Evolutionary conservation across 169 alveolate species (phyloP).

Genomic region (Babesia ovis): DNA sequence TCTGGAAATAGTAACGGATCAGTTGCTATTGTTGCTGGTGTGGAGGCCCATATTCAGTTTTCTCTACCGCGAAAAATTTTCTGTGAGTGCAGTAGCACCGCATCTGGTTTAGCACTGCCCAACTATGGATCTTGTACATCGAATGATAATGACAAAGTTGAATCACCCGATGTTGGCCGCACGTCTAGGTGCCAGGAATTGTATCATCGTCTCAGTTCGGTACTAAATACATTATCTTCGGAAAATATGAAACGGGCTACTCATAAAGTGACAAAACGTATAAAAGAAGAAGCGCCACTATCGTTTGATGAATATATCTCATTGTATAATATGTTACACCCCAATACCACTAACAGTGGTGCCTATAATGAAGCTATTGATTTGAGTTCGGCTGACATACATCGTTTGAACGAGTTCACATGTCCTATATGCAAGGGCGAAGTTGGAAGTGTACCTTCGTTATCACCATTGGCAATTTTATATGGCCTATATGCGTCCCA

Average conservation of each 20-base stretch:
- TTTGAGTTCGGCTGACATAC: background rate
- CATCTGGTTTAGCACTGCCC: background rate
- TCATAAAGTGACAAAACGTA: background rate
- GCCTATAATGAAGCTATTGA: background rate
- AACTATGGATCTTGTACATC: background rate
- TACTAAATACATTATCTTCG: background rate
- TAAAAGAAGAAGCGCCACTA: no score
- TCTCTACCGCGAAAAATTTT: slow-evolving; percentile 71
- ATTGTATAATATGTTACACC: background rate
- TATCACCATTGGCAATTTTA: slow-evolving; percentile 69
- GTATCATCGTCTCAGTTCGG: background rate
- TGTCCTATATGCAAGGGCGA: slow-evolving; percentile 78
- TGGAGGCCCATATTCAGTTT: slow-evolving; percentile 76
- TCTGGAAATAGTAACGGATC: no score
- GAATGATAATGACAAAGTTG: background rate
- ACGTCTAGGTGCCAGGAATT: slow-evolving; percentile 3
- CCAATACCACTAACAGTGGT: background rate
- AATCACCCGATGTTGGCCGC: background rate
- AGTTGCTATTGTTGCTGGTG: slow-evolving; percentile 69
- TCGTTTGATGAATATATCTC: slow-evolving; percentile 8
- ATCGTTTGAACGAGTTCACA: slow-evolving; percentile 56
- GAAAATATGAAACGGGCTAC: no score
- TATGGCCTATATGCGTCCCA: slow-evolving; percentile 67
- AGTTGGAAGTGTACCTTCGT: slow-evolving; percentile 68
- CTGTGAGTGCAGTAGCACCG: slow-evolving; percentile 69